These are phyloP conservation scores for Megacollybia marginata DNA, from an alignment of 768 basidiomycete genomes.

Conservation along the genomic window DNA sequence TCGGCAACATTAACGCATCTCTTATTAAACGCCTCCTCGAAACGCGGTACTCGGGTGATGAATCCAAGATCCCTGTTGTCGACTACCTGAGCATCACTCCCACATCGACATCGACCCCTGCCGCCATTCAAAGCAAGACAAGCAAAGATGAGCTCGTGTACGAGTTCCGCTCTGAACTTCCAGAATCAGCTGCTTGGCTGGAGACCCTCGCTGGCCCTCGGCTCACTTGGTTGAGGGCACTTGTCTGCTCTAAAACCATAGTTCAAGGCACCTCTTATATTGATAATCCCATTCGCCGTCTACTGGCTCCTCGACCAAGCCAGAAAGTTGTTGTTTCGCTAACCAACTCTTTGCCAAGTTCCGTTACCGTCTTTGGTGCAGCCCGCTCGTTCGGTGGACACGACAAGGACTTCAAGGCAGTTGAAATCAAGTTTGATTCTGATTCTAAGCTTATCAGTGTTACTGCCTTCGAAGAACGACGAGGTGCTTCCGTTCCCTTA, in stretches of 20 bases:
- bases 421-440: constrained; percentile 60
- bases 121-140: constrained; percentile 37
- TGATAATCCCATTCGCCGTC: constrained; percentile 81
- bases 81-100: constrained; percentile 70
- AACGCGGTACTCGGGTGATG: constrained; percentile 71
- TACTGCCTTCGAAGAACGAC: constrained; percentile 79
- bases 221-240: constrained; percentile 80
- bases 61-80: constrained; percentile 62
- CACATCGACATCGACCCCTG: constrained; percentile 22
- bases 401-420: constrained; percentile 70
- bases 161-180: constrained; percentile 43
- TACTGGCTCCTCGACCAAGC: constrained; percentile 73
- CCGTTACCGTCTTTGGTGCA: constrained; percentile 65
- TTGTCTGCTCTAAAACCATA: constrained; percentile 73
- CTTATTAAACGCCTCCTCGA: constrained; percentile 78
- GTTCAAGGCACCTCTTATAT: constrained; percentile 83
- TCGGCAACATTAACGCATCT: constrained; percentile 76
- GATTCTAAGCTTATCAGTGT: constrained; percentile 55
- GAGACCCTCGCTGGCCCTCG: constrained; percentile 76
- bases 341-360: constrained; percentile 38
- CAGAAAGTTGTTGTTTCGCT: constrained; percentile 69
- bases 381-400: constrained; percentile 77
- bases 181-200: constrained; percentile 69
- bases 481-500: constrained; percentile 69
- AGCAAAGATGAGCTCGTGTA: constrained; percentile 38